Conservation (phyloP, 108 stramenopile species). For the Parmales sp. region DNA sequence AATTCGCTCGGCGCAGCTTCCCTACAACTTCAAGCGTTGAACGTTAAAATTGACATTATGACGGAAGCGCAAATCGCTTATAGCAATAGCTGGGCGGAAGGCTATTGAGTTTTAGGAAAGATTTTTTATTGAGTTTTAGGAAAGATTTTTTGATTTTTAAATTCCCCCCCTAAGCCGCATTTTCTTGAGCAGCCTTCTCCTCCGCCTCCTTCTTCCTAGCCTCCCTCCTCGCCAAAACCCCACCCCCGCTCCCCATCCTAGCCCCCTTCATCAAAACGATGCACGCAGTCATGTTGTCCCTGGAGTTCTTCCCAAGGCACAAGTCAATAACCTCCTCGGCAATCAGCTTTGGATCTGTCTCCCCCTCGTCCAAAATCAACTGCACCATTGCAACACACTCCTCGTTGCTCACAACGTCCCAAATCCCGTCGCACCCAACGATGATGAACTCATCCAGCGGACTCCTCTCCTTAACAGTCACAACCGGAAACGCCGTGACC, state of each 20-base stretch:
- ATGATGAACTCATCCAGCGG: conserved; percentile 36
- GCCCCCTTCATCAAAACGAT: conserved; percentile 7
- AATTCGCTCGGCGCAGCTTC: no score
- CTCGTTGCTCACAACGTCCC: conserved; percentile 50
- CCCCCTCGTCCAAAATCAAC: conserved; percentile 33
- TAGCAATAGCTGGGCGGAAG: no score
- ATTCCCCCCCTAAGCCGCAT: no score
- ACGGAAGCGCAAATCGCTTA: no score
- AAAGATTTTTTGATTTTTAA: no score
- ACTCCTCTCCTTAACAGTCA: conserved; percentile 6
- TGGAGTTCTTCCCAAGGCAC: conserved; percentile 24
- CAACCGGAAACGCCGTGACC: conserved; percentile 32
- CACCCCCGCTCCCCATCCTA: not conserved
- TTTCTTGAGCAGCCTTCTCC: no score
- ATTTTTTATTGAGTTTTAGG: no score
- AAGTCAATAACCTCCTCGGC: conserved; percentile 58
- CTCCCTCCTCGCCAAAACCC: conserved; percentile 2
- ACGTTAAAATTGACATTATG: no score
- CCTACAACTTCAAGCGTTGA: no score
- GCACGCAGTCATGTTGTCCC: conserved; percentile 42
- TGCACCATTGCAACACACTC: conserved; percentile 30
- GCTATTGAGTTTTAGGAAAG: no score
- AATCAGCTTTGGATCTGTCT: conserved; percentile 52
- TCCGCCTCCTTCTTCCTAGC: not conserved
- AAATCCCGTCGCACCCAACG: conserved; percentile 56